Percentiles rank a stretch among this genome's conserved stretches.
These are phyloP conservation scores for Oryza brachyantha DNA, from an alignment of 176 grass and related monocot species.

Conservation along the genomic window DNA sequence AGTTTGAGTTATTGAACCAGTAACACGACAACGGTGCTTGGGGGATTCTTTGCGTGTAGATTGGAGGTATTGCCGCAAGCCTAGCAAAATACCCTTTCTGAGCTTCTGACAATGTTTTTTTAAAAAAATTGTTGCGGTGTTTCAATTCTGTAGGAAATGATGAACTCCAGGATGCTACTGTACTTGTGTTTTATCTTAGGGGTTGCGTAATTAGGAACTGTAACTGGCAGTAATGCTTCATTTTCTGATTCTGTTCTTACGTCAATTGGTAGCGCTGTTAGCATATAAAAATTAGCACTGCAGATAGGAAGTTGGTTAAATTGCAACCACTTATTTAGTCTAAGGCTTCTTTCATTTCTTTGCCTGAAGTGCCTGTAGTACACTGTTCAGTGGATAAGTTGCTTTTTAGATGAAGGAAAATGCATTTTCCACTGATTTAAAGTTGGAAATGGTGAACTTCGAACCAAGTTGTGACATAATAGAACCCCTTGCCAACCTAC, in stretches of 20 bases:
- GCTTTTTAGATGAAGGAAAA: neutral
- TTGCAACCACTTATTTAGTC: neutral
- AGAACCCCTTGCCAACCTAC: conserved; percentile 23
- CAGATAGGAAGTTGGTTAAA: neutral
- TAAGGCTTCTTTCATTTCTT: neutral
- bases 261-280: neutral
- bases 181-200: neutral
- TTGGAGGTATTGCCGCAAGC: neutral
- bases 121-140: neutral
- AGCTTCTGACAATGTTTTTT: neutral
- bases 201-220: neutral
- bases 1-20: neutral
- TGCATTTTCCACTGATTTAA: neutral
- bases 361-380: neutral
- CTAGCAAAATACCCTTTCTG: neutral
- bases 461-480: conserved; percentile 2
- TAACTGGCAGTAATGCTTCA: neutral
- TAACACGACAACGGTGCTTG: neutral
- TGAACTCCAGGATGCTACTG: neutral
- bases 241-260: neutral
- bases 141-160: neutral
- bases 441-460: neutral
- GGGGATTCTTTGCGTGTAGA: neutral
- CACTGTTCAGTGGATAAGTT: conserved; percentile 32
- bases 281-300: neutral